phyloP scores from a whole-genome alignment of 2,329 filamentous ascomycete species.

The Trichoderma simmonsii region DNA sequence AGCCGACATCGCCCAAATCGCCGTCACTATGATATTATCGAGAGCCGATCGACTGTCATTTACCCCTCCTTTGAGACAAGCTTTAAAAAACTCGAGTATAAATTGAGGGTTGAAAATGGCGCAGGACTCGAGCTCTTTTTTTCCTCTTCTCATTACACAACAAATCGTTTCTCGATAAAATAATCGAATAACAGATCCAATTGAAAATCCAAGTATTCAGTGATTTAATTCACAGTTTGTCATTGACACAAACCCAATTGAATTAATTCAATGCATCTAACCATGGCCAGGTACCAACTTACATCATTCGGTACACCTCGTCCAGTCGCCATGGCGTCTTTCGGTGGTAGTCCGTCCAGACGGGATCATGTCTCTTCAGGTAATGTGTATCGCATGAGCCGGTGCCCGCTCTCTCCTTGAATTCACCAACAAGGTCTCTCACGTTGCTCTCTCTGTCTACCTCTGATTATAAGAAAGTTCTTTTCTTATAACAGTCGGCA shows the following conservation, averaged over 20 bases:
- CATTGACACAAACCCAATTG: background rate
- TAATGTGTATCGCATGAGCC: slow-evolving; percentile 59
- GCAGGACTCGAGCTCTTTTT: background rate
- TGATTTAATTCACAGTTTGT: slow-evolving; percentile 16
- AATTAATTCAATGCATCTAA: slow-evolving; percentile 11
- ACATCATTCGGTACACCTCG: slow-evolving; percentile 27
- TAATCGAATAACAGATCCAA: background rate
- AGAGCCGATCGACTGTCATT: slow-evolving; percentile 9
- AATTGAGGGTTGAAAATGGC: slow-evolving; percentile 13
- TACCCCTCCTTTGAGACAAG: slow-evolving; percentile 15
- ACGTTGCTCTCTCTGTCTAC: background rate
- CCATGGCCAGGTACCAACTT: background rate
- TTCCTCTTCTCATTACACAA: background rate
- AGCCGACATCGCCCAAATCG: slow-evolving; percentile 19
- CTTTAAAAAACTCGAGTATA: background rate
- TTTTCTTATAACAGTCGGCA: no score
- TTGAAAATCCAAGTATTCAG: background rate
- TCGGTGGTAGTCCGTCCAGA: slow-evolving; percentile 36
- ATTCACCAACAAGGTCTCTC: background rate
- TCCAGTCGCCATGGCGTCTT: slow-evolving; percentile 33
- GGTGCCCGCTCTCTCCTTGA: slow-evolving; percentile 44
- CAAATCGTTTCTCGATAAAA: background rate
- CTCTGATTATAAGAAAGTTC: no score
- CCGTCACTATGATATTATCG: slow-evolving; percentile 18
- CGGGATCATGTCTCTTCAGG: slow-evolving; percentile 38